Evolutionary conservation across 108 stramenopile species (phyloP), one percentile per base, ranked within the genome.

Genomic region (Fragilaria crotonensis): DNA sequence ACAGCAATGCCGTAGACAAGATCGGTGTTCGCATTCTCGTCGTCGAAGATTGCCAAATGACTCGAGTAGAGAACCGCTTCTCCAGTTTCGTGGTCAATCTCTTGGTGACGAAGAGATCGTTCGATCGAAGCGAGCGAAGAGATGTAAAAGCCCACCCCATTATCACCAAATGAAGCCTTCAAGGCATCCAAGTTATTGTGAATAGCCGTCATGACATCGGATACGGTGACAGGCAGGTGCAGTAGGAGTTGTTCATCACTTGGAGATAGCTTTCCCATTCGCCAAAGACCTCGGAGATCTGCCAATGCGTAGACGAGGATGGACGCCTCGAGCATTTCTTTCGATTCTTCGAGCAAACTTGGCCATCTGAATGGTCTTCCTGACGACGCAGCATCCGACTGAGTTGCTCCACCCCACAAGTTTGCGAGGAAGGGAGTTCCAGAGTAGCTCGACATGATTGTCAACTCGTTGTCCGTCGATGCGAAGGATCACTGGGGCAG

Each of bases 1-100:
- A 80, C 57, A 0, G 63, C 76, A 28, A 89, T 57, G 23, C 66
- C 77, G 65, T 83, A 81, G 5, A 85, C 81, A 59, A 84, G 52
- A 41, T 83, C 87, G 41, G 77, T 74, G 28, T 54, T 64, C 36
- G 58, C 46, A 33, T 72, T 78, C 17, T 68, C 56, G 63, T 88
- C 87, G 0, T 57, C 78, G 36, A 88, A 67, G 5, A 56, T 51
- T 11, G 59, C 51, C 48, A 86, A 64, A 30, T 41, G 21, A 56
- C 19, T 56, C 2, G 54, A 19, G n/a, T 21, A 1, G 28, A 19
- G 54, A 30, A 50, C 36, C 30, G 5, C 46, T 27, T 28, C 25
- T 3, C 47, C 63, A 23, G 30, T 30, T 30, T 48, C 23, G 29
- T 22, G 0, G 21, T 30, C 23, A 5, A 23, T 30, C 25, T 54